phyloP scores from a whole-genome alignment of 1,284 basidiomycete genomes.

The Termitomyces sp. region DNA sequence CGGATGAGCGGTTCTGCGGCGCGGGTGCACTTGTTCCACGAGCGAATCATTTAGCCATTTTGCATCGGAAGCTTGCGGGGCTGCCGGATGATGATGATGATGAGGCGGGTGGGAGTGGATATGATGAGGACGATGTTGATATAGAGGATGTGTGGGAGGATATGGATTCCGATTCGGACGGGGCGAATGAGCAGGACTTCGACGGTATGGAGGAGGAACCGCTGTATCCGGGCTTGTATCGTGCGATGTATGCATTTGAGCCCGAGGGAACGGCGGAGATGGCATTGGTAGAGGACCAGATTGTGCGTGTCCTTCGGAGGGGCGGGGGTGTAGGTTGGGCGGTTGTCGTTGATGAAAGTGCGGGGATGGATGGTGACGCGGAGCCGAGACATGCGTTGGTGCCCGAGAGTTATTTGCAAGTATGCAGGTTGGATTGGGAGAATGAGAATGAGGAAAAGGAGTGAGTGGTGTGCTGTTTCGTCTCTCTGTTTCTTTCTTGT shows the following conservation, averaged over 20 bases:
- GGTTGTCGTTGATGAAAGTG: constrained; percentile 43
- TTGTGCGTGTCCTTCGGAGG: constrained; percentile 59
- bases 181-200: constrained; percentile 14
- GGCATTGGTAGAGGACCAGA: constrained; percentile 64
- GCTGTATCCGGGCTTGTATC: constrained; percentile 63
- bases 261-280: constrained; percentile 73
- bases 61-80: constrained; percentile 32
- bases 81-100: constrained; percentile 15
- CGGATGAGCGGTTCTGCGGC: constrained; percentile 52
- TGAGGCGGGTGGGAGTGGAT: constrained; percentile 16
- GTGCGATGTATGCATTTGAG: constrained; percentile 66
- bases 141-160: constrained; percentile 29
- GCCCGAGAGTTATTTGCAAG: constrained; percentile 62
- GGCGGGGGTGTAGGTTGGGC: constrained; percentile 76
- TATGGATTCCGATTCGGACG: constrained; percentile 12
- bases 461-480: too few species aligned
- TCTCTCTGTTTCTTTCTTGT: too few species aligned
- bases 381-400: constrained; percentile 49
- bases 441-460: constrained; percentile 17
- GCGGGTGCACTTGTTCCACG: constrained; percentile 49
- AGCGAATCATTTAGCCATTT: constrained; percentile 35
- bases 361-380: constrained; percentile 10
- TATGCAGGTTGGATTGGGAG: constrained; percentile 36
- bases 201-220: constrained; percentile 33
- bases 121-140: constrained; percentile 21